phyloP scores from a whole-genome alignment of 352 stramenopile species.

The Pythium rhizo-oryzae region DNA sequence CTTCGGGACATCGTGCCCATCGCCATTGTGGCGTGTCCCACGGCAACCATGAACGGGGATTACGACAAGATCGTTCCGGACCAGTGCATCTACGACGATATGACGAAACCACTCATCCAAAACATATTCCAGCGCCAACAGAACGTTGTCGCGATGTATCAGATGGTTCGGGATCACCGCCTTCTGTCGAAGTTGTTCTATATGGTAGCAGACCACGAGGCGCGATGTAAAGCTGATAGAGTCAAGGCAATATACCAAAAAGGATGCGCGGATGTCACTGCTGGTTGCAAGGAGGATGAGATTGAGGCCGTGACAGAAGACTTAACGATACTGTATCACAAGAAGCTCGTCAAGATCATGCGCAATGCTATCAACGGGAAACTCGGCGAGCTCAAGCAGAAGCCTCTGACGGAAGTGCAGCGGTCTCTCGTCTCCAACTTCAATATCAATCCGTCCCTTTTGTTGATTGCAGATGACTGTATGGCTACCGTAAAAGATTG shows the following conservation, averaged over 20 bases:
- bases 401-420: background rate
- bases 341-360: background rate
- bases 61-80: background rate
- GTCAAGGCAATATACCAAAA: constrained; percentile 1
- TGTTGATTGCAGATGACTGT: constrained; percentile 3
- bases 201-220: background rate
- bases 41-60: constrained; percentile 1
- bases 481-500: background rate
- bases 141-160: background rate
- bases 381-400: background rate
- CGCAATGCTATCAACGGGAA: background rate
- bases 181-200: background rate
- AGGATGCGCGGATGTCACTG: background rate
- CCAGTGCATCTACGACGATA: background rate
- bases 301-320: background rate
- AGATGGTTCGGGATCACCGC: background rate
- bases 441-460: constrained; percentile 1
- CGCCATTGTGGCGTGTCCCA: background rate
- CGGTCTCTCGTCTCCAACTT: background rate
- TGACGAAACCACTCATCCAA: constrained; percentile 4
- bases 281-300: background rate
- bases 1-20: background rate
- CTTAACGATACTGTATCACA: background rate
- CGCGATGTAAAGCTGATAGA: background rate
- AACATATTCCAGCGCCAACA: constrained; percentile 1